These are phyloP conservation scores for Miscanthus lutarioriparius DNA, from an alignment of 176 grass and related monocot genomes.

Conservation along the genomic window DNA sequence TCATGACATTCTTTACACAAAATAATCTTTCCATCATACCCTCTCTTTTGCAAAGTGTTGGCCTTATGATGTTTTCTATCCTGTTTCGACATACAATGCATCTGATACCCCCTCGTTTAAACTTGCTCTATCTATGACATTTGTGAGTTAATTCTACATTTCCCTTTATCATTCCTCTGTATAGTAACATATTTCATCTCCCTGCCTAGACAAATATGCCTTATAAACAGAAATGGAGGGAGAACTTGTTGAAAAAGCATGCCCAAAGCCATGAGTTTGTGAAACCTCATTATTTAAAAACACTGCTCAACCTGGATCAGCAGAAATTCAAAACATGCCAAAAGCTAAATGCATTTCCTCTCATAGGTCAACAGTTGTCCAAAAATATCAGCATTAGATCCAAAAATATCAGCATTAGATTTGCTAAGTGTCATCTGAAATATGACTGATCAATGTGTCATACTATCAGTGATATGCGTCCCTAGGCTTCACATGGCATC, in stretches of 20 bases:
- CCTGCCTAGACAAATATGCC: not conserved
- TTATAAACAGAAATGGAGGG: not conserved
- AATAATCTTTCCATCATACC: not conserved
- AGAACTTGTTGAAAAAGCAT: not conserved
- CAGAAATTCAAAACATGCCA: not conserved
- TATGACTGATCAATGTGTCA: not conserved
- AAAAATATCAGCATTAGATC: not conserved
- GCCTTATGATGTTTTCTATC: not conserved
- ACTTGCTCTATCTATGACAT: not conserved
- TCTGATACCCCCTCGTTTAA: not conserved
- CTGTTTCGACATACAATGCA: not conserved
- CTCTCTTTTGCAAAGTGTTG: not conserved
- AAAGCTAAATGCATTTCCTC: slow-evolving; percentile 11
- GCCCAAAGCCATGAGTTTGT: not conserved
- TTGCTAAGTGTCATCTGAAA: not conserved
- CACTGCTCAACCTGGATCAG: not conserved
- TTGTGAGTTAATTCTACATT: not conserved
- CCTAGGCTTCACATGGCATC: not conserved
- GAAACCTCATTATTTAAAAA: slow-evolving; percentile 1
- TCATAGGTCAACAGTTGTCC: not conserved
- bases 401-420: not conserved
- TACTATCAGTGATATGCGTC: not conserved
- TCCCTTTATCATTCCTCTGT: not conserved
- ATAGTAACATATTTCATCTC: not conserved
- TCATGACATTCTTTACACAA: not conserved